Conservation (phyloP, 345 rosid species). For the Citrus glauca region DNA sequence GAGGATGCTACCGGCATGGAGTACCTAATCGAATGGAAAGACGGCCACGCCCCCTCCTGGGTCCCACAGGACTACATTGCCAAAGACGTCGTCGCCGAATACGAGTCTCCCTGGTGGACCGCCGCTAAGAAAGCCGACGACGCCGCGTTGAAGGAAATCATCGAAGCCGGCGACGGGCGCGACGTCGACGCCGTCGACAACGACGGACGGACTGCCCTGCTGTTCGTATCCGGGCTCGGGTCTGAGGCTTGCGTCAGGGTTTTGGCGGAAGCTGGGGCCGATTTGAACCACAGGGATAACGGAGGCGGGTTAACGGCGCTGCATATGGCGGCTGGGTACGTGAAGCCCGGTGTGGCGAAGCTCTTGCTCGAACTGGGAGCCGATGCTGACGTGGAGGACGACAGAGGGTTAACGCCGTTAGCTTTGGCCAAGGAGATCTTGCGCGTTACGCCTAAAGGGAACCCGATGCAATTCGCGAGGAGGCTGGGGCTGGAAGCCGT, state of each 20-base stretch:
- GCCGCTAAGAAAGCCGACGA: slow-evolving; percentile 90
- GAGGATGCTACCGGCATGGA: slow-evolving; percentile 57
- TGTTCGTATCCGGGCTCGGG: slow-evolving; percentile 78
- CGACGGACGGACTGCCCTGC: slow-evolving; percentile 83
- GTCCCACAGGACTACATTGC: slow-evolving; percentile 68
- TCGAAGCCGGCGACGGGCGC: slow-evolving; percentile 49
- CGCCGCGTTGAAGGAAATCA: slow-evolving; percentile 39
- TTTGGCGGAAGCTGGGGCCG: slow-evolving; percentile 72
- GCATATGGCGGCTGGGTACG: slow-evolving; percentile 93
- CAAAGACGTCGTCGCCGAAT: slow-evolving; percentile 79
- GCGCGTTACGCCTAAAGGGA: slow-evolving; percentile 74
- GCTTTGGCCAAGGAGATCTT: slow-evolving; percentile 65
- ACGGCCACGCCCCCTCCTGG: slow-evolving; percentile 87
- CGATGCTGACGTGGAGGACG: slow-evolving; percentile 67
- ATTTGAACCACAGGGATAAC: slow-evolving; percentile 56
- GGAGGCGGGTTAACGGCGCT: slow-evolving; percentile 79
- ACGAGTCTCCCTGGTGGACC: slow-evolving; percentile 91
- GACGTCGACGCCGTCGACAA: slow-evolving; percentile 73
- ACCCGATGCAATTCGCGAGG: slow-evolving; percentile 69
- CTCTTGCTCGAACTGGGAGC: slow-evolving; percentile 63
- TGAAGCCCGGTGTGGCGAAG: slow-evolving; percentile 61
- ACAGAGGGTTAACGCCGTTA: slow-evolving; percentile 59
- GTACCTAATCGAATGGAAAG: slow-evolving; percentile 86
- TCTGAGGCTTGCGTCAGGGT: slow-evolving; percentile 65
- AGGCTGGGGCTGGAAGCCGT: slow-evolving; percentile 79